These are phyloP conservation scores for Dentipellis sp. DNA, from an alignment of 768 basidiomycete species.

Conservation along the genomic window DNA sequence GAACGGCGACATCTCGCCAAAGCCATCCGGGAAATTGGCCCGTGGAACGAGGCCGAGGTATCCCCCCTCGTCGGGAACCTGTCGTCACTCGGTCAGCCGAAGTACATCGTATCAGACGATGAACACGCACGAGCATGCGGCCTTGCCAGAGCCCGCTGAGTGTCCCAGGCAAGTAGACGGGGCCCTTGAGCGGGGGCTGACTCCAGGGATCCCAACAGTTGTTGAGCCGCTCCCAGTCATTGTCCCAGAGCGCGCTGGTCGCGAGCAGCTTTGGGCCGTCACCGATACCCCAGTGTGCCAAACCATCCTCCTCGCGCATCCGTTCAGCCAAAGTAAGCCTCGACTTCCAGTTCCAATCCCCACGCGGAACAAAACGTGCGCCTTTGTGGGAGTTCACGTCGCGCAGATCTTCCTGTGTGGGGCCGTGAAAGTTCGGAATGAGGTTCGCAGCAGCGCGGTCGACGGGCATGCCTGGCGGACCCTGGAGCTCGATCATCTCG, in stretches of 20 bases:
- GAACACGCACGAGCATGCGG: conserved; percentile 41
- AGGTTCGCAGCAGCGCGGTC: conserved; percentile 25
- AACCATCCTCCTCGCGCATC: conserved; percentile 16
- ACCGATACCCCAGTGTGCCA: conserved; percentile 11
- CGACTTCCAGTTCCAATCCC: conserved; percentile 20
- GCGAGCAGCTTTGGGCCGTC: conserved; percentile 10
- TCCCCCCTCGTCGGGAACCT: conserved; percentile 25
- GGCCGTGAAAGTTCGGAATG: conserved; percentile 21
- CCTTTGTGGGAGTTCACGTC: conserved; percentile 41
- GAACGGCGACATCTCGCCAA: conserved; percentile 20
- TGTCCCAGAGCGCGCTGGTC: conserved; percentile 41
- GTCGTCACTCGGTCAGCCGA: conserved; percentile 1
- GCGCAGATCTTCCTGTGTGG: conserved; percentile 50
- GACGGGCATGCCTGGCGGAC: conserved; percentile 29
- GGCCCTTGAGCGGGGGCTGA: conserved; percentile 21
- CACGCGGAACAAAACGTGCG: conserved; percentile 23
- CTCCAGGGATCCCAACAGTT: conserved; percentile 34
- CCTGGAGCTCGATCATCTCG: conserved; percentile 35
- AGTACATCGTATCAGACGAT: neutral
- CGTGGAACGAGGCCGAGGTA: conserved; percentile 22
- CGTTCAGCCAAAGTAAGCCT: conserved; percentile 16
- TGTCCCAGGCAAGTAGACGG: conserved; percentile 39
- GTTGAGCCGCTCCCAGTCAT: conserved; percentile 47
- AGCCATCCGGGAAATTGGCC: conserved; percentile 17
- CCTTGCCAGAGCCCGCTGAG: conserved; percentile 57